Conservation (phyloP, 768 basidiomycete species). For the Harrya chromipes region DNA sequence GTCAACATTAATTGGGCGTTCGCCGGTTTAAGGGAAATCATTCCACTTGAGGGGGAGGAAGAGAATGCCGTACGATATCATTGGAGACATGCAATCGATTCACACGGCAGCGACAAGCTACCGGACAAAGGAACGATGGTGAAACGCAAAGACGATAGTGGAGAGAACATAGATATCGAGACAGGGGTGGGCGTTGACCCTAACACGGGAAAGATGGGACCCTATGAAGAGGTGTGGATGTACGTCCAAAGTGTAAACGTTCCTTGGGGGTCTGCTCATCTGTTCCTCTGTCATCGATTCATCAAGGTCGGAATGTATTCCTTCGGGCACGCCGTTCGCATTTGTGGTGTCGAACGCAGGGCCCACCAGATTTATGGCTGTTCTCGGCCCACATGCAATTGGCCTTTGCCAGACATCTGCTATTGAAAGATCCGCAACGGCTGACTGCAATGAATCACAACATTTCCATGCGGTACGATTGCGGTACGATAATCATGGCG, state of each 20-base stretch:
- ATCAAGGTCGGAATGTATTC: conserved; percentile 7
- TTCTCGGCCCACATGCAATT: conserved; percentile 17
- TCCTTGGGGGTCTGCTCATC: background rate
- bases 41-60: background rate
- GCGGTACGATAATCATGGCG: background rate
- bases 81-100: conserved; percentile 18
- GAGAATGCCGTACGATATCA: conserved; percentile 9
- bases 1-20: conserved; percentile 14
- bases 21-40: conserved; percentile 12
- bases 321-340: conserved; percentile 7
- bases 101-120: conserved; percentile 5
- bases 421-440: background rate
- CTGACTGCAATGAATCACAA: background rate
- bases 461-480: conserved; percentile 9
- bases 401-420: conserved; percentile 6
- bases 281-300: background rate
- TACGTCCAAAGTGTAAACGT: conserved; percentile 1
- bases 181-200: conserved; percentile 12
- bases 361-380: conserved; percentile 18
- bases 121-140: conserved; percentile 16
- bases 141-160: background rate
- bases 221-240: conserved; percentile 23
- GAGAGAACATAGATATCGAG: conserved; percentile 14
- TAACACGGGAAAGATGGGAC: conserved; percentile 9
- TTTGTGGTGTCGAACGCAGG: conserved; percentile 15